Evolutionary conservation across 352 stramenopile species (phyloP), one percentile per base, ranked within the genome.

Genomic region (Globisporangium splendens): DNA sequence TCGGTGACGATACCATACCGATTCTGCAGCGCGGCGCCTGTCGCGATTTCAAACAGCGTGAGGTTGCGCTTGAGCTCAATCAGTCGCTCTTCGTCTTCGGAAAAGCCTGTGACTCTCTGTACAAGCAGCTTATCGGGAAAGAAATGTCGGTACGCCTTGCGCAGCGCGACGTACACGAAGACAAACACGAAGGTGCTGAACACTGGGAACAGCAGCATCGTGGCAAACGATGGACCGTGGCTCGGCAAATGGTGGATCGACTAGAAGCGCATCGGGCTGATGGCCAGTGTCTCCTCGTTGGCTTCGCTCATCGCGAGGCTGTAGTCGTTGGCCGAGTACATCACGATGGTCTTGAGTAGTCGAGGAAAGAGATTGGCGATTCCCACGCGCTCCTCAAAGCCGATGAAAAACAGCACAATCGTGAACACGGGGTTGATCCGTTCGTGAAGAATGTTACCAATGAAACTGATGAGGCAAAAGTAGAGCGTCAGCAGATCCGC

Each of bases 21-120:
- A 8, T 38, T 49, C n/a, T 58, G n/a, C 33, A 58, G 13, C 22
- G 20, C 38, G 13, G 49, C 52, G 6, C 52, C 52, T 0, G 52
- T 58, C 17, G 50, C 50, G 38, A 56, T 24, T 12, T 56, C 50
- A 43, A 56, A 56, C 5, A 43, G 14, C 50, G 28, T 58, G 20
- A 58, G 38, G n/a, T 61, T 49, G 17, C 61, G 39, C 50, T 66
- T 63, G 50, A 64, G 59, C 8, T 35, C 46, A 18, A 47, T 22
- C 18, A 56, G 18, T 2, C 38, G 31, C 33, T 44, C 50, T 39
- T 56, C 50, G 20, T 56, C 31, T 14, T 56, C 50, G 11, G 50
- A 56, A 28, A 56, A 33, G 15, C 50, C 50, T 14, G 50, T 56
- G 11, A 56, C 33, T 33, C 18, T 33, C 33, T 56, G 50, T 15